Conservation (phyloP, 2,329 filamentous ascomycete species). For the Pseudocercospora fijiensis region DNA sequence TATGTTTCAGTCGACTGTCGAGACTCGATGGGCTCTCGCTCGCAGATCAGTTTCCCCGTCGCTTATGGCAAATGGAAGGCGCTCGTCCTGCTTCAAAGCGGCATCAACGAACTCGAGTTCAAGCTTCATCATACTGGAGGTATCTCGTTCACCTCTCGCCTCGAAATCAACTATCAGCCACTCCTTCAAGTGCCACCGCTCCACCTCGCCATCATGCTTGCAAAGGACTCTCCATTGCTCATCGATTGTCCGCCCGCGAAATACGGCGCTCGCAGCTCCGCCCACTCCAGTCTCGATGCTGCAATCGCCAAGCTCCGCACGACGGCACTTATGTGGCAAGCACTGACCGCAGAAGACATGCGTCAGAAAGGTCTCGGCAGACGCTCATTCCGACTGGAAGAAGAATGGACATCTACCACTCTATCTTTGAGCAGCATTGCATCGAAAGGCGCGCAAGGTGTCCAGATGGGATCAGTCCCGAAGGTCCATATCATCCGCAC, state of each 20-base stretch:
- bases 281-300: constrained; percentile 35
- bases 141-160: constrained; percentile 4
- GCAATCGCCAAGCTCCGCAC: constrained; percentile 38
- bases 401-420: constrained; percentile 35
- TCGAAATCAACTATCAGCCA: constrained; percentile 34
- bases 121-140: constrained; percentile 29
- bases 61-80: constrained; percentile 38
- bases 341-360: constrained; percentile 38
- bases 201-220: constrained; percentile 39
- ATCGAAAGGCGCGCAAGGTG: constrained; percentile 8
- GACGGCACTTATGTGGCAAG: constrained; percentile 41
- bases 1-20: constrained; percentile 27
- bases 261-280: constrained; percentile 29
- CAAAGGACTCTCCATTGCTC: constrained; percentile 36
- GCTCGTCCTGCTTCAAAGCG: constrained; percentile 35
- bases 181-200: constrained; percentile 37
- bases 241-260: constrained; percentile 38
- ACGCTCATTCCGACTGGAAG: constrained; percentile 37
- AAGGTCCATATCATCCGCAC: constrained; percentile 35
- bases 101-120: constrained; percentile 29
- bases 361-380: constrained; percentile 32
- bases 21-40: constrained; percentile 27
- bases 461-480: constrained; percentile 30
- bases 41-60: constrained; percentile 37
- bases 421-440: constrained; percentile 16